Evolutionary conservation across 352 stramenopile genomes (phyloP), one percentile per base, ranked within the genome.

Genomic region (Phytophthora boehmeriae): DNA sequence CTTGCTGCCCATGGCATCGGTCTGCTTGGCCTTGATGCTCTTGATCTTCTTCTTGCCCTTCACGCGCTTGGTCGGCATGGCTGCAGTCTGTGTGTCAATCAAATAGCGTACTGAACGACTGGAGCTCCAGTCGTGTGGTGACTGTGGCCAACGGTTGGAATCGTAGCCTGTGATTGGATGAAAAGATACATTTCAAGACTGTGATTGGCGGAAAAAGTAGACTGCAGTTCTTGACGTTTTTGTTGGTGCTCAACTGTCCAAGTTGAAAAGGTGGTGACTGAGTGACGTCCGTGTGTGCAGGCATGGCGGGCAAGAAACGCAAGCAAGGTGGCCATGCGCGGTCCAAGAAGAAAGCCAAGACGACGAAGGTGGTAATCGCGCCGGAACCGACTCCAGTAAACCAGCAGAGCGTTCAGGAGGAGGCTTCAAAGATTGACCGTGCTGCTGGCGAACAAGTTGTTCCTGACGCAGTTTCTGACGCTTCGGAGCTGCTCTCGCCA

Each of bases 31-130:
- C 75, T 93, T 93, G 78, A 95, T 92, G 55, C 80, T 92, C 83
- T 95, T 95, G 68, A 93, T 83, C 63, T 95, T 95, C 78, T 93
- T 95, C 84, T 93, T 93, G 4, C 87, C 87, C 53, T 93, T 92
- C 10, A 95, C 84, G 70, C 87, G 84, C 67, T 95, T 95, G 45
- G 87, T 93, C 64, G 81, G 76, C 87, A 95, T 95, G 63, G 39
- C 82, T 27, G 6, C 6, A 30, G 6, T 3, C 25, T 3, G 25
- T 30, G 20, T 16, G 36, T 39, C 34, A 27, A 25, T 4, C 25
- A 30, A 30, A 6, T n/a, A 30, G 25, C 25, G 25, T 6, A 30
- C 25, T 30, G 25, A 30, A n/a, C n/a, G n/a, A n/a, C n/a, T 30
- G 39, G 28, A 14, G 49, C 48, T 62, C 50, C 50, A 62, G 47